A percentile compares a stretch with the other conserved stretches of the same genome.
Evolutionary conservation across 768 basidiomycete genomes (phyloP).

Genomic region (Rhodotorula babjevae): DNA sequence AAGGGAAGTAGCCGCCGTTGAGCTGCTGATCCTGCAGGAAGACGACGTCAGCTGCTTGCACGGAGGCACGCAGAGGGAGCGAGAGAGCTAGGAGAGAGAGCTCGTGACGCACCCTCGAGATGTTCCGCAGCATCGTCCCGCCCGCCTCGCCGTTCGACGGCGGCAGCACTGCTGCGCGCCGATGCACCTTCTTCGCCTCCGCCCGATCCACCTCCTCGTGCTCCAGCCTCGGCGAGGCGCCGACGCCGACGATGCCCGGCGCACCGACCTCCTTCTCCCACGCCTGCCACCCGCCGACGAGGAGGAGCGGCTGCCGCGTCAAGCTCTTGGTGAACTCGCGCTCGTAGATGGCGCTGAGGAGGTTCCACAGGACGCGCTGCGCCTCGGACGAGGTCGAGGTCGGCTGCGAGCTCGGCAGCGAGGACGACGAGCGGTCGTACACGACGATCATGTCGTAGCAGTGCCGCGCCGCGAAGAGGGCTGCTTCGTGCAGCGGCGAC

Average conservation of each 20-base stretch:
- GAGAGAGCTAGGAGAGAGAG: background rate
- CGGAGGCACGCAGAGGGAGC: background rate
- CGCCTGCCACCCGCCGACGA: constrained; percentile 75
- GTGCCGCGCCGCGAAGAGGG: constrained; percentile 75
- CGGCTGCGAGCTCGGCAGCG: constrained; percentile 55
- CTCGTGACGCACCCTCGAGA: background rate
- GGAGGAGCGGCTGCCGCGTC: constrained; percentile 66
- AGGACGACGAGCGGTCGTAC: constrained; percentile 60
- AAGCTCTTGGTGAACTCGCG: constrained; percentile 63
- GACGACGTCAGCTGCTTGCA: background rate
- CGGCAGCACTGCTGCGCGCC: constrained; percentile 18
- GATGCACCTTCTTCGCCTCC: constrained; percentile 24
- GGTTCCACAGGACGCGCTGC: constrained; percentile 39
- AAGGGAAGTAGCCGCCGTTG: background rate
- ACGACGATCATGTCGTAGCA: constrained; percentile 83
- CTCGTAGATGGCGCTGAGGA: constrained; percentile 68
- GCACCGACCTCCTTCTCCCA: constrained; percentile 63
- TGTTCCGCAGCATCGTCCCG: background rate
- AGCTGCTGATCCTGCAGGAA: background rate
- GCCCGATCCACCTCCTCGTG: background rate
- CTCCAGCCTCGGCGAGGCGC: constrained; percentile 11
- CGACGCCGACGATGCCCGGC: constrained; percentile 41
- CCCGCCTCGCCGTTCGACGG: background rate
- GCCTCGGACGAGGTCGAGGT: constrained; percentile 51
- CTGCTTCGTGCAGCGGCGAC: constrained; percentile 64